Evolutionary conservation across 1,284 basidiomycete genomes (phyloP), one percentile per base, ranked within the genome.

Genomic region (Fomitopsis pinicola): DNA sequence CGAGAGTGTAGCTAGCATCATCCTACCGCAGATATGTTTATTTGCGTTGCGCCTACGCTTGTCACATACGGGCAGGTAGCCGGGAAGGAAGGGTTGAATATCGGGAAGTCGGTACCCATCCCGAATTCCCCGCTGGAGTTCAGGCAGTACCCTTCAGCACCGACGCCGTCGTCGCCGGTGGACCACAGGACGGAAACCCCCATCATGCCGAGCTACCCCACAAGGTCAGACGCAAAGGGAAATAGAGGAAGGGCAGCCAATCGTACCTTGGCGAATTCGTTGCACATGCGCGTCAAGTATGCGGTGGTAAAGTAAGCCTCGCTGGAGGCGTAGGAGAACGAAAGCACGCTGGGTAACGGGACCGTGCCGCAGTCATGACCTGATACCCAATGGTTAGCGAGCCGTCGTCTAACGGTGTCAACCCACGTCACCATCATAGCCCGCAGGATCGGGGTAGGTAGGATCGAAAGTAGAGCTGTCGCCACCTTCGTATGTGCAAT

Each of bases 401-500:
- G 19, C 2, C 40, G 14, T 19, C 19, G 2, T 36, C 10, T n/a
- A 40, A 26, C 22, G 5, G 14, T 40, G 26, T 30, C 30, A 12
- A 9, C 28, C 17, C 12, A 15, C 19, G 36, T 35, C 30, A 58
- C 62, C 62, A 54, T 63, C 44, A 44, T 60, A 63, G 9, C 78
- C 80, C 8, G 57, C 59, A 46, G 59, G 62, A 42, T 58, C 55
- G 1, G 68, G 63, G 42, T 68, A 66, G 53, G 65, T 52, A 35
- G 58, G 67, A 62, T 73, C 76, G 28, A 58, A 48, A 5, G 52
- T 68, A 7, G 80, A 78, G 67, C 86, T 82, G 46, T 89, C 85
- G 2, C 86, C 85, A 3, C 86, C 86, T 60, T 85, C 79, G 58
- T 82, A 87, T 0, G 78, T 80, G 65, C 88, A 89, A 73, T 80